These are phyloP conservation scores for Tricholoma furcatifolium DNA, from an alignment of 768 basidiomycete genomes.

Conservation along the genomic window DNA sequence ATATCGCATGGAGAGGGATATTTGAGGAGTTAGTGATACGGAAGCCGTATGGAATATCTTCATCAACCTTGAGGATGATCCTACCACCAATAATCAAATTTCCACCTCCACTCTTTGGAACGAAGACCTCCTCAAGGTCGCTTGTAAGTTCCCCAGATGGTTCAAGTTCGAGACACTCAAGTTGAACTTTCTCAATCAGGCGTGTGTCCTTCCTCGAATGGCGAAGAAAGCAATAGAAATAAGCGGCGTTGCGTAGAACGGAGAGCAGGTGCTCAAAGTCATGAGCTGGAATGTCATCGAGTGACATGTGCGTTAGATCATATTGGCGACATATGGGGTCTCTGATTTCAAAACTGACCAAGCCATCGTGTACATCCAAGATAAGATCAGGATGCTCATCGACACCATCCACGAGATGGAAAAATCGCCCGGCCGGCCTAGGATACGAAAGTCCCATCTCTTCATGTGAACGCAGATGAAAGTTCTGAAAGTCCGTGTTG, in stretches of 20 bases:
- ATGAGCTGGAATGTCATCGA: not conserved
- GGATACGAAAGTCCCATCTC: not conserved
- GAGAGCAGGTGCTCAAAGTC: not conserved
- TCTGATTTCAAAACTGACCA: not conserved
- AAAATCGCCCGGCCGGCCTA: not conserved
- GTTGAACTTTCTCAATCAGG: not conserved
- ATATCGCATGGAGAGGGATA: not conserved
- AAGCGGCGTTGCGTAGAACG: not conserved
- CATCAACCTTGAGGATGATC: not conserved
- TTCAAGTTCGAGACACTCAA: not conserved
- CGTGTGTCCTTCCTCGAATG: not conserved
- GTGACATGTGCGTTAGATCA: conserved; percentile 2
- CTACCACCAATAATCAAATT: not conserved
- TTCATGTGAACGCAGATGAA: not conserved
- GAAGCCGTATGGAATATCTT: not conserved
- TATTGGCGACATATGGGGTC: not conserved
- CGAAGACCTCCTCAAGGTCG: not conserved
- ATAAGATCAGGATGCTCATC: not conserved
- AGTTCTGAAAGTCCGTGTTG: not conserved
- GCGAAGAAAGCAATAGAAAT: conserved; percentile 1
- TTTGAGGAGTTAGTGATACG: not conserved
- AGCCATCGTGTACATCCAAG: not conserved
- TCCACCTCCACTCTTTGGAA: not conserved
- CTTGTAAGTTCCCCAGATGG: not conserved
- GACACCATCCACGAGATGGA: not conserved